A percentile compares a stretch with the other conserved stretches of the same genome.
phyloP scores from a whole-genome alignment of 768 basidiomycete genomes.

The Pseudohyphozyma bogoriensis region DNA sequence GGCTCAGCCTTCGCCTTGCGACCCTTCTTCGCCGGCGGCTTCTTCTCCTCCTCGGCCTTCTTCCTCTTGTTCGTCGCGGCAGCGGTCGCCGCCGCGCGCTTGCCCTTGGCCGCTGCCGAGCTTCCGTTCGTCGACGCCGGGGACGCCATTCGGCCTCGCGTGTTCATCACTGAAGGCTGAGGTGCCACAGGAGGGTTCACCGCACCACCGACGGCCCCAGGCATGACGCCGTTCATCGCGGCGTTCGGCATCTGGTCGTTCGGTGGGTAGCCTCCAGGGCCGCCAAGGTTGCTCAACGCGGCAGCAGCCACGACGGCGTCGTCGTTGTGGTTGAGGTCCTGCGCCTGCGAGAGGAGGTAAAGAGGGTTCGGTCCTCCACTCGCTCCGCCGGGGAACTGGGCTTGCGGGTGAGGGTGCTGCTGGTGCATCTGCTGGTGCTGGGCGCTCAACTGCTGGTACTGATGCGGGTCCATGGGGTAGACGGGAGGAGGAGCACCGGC shows the following conservation, averaged over 20 bases:
- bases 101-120: neutral
- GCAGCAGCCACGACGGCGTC: slow-evolving; percentile 32
- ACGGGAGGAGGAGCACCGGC: no score
- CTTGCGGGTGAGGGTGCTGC: neutral
- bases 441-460: neutral
- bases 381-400: neutral
- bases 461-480: no score
- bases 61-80: slow-evolving; percentile 1
- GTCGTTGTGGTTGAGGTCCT: slow-evolving; percentile 16
- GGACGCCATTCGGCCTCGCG: neutral
- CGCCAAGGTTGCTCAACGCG: slow-evolving; percentile 27
- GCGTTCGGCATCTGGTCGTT: neutral
- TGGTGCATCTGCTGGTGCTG: neutral
- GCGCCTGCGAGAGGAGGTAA: slow-evolving; percentile 32
- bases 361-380: slow-evolving; percentile 26
- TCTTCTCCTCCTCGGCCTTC: slow-evolving; percentile 4
- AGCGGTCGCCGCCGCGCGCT: neutral
- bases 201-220: neutral
- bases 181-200: neutral
- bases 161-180: no score
- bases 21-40: slow-evolving; percentile 7
- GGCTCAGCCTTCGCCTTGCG: neutral
- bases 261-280: slow-evolving; percentile 22
- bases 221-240: neutral
- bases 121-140: neutral